Evolutionary conservation across 1,284 basidiomycete species (phyloP).

Genomic region (Waitea zeae): DNA sequence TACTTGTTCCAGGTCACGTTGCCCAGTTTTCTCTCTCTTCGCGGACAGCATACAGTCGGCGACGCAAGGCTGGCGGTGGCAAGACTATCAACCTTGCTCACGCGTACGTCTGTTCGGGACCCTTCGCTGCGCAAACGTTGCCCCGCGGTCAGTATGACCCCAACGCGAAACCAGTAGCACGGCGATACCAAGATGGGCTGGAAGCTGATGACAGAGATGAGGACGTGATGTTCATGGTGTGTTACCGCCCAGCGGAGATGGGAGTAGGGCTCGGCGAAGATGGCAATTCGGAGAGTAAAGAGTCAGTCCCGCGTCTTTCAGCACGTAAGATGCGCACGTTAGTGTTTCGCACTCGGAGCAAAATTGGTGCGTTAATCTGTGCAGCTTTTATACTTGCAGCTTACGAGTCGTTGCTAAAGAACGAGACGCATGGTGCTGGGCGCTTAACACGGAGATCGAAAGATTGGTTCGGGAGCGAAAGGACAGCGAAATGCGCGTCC

Average conservation of each 20-base stretch:
- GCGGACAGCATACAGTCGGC: conserved; percentile 29
- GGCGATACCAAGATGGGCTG: conserved; percentile 65
- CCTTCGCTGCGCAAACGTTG: conserved; percentile 50
- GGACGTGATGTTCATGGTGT: conserved; percentile 58
- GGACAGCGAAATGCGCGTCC: no score
- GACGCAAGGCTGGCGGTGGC: conserved; percentile 18
- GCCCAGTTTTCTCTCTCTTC: conserved; percentile 42
- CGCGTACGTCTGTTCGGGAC: conserved; percentile 64
- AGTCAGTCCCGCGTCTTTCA: conserved; percentile 31
- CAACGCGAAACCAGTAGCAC: conserved; percentile 29
- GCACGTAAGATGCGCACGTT: background rate
- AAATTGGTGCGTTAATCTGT: conserved; percentile 32
- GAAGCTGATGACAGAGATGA: conserved; percentile 64
- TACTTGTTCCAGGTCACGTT: conserved; percentile 48
- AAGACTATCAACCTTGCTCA: conserved; percentile 43
- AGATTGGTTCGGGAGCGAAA: conserved; percentile 39
- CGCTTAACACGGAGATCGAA: conserved; percentile 71
- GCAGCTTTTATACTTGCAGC: conserved; percentile 59
- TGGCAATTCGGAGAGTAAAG: conserved; percentile 3
- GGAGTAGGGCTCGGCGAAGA: conserved; percentile 7
- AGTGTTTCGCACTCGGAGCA: background rate
- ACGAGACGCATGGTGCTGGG: conserved; percentile 80
- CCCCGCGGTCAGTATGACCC: conserved; percentile 42
- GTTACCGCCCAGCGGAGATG: conserved; percentile 28
- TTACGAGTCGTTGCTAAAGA: no score